phyloP scores from a whole-genome alignment of 768 basidiomycete species.

The Mycena amicta region DNA sequence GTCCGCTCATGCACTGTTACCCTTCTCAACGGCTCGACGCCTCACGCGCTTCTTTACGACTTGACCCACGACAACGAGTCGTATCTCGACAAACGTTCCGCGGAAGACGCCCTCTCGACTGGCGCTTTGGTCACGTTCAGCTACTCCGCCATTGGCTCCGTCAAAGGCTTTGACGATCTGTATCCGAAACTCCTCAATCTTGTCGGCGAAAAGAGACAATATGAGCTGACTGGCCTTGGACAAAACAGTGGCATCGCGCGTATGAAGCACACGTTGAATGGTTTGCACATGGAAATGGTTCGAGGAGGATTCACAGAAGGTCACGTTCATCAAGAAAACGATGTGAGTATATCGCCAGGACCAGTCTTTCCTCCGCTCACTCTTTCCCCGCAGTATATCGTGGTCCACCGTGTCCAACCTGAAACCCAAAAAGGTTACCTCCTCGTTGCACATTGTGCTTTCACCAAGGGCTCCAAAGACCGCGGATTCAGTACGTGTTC shows the following conservation, averaged over 20 bases:
- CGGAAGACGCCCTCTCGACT: constrained; percentile 93
- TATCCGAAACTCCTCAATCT: constrained; percentile 94
- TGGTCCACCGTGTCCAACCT: constrained; percentile 90
- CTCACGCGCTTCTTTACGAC: constrained; percentile 94
- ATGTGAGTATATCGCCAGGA: constrained; percentile 57
- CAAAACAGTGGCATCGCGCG: constrained; percentile 58
- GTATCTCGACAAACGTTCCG: constrained; percentile 77
- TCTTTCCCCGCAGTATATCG: constrained; percentile 75
- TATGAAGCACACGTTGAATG: constrained; percentile 77
- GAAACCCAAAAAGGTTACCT: constrained; percentile 89
- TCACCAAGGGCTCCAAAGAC: constrained; percentile 78
- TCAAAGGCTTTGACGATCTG: constrained; percentile 96
- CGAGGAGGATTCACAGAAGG: constrained; percentile 87
- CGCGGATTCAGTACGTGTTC: constrained; percentile 71
- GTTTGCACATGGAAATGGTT: constrained; percentile 90
- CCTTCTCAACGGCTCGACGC: constrained; percentile 81
- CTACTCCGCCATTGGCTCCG: constrained; percentile 85
- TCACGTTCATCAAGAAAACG: constrained; percentile 95
- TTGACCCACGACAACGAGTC: constrained; percentile 98
- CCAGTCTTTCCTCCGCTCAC: background rate
- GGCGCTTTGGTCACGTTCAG: constrained; percentile 93
- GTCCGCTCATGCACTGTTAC: constrained; percentile 72
- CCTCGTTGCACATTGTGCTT: constrained; percentile 90
- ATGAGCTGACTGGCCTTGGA: constrained; percentile 66
- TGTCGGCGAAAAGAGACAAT: constrained; percentile 80